Evolutionary conservation across 1,284 basidiomycete genomes (phyloP).

Genomic region (Trichosporon inkin): DNA sequence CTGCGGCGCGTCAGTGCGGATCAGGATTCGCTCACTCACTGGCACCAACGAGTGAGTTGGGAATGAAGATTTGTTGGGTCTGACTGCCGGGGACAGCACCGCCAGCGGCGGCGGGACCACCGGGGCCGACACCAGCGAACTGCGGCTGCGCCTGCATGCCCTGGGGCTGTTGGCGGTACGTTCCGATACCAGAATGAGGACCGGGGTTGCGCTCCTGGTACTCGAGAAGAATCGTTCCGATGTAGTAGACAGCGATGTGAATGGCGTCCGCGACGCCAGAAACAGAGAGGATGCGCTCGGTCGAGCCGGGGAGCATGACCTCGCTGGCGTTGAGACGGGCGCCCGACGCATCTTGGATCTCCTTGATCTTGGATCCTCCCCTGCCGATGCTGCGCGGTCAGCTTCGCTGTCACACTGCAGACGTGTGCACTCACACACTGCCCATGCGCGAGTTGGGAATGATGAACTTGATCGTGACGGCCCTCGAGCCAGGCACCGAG

Average conservation of each 20-base stretch:
- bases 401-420: neutral
- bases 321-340: conserved; percentile 94
- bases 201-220: conserved; percentile 69
- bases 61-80: conserved; percentile 98
- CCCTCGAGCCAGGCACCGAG: conserved; percentile 93
- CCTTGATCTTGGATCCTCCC: conserved; percentile 96
- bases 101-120: conserved; percentile 12
- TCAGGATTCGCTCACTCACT: conserved; percentile 50
- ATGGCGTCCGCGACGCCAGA: conserved; percentile 99
- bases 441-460: conserved; percentile 99
- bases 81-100: conserved; percentile 55
- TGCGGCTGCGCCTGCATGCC: conserved; percentile 21
- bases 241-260: conserved; percentile 98
- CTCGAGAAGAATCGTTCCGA: conserved; percentile 93
- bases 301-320: conserved; percentile 97
- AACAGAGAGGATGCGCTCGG: conserved; percentile 95
- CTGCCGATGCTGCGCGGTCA: conserved; percentile 68
- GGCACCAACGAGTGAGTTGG: conserved; percentile 94
- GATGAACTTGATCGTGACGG: conserved; percentile 99
- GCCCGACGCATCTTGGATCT: conserved; percentile 98
- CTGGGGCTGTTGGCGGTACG: conserved; percentile 43
- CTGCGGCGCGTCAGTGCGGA: conserved; percentile 25
- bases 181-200: conserved; percentile 28
- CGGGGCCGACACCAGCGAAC: conserved; percentile 16
- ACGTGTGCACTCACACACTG: conserved; percentile 60